phyloP scores from a whole-genome alignment of 2,329 filamentous ascomycete genomes.

The Gliomastix tumulicola region DNA sequence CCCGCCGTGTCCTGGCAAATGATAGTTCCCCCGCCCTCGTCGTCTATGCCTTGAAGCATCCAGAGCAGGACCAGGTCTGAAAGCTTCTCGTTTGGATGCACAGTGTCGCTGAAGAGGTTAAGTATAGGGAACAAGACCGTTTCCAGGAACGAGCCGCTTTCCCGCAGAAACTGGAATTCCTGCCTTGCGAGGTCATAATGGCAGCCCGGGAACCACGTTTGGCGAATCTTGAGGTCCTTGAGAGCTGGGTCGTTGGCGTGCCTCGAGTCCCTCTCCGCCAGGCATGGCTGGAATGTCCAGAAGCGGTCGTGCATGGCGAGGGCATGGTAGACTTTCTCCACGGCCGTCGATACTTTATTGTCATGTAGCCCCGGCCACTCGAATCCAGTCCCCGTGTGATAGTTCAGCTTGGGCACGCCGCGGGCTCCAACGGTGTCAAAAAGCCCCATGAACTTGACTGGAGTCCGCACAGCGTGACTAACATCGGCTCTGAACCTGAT shows the following conservation, averaged over 20 bases:
- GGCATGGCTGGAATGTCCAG: slow-evolving; percentile 11
- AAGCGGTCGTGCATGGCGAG: slow-evolving; percentile 12
- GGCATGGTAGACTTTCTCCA: slow-evolving; percentile 13
- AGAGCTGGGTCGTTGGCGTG: no score
- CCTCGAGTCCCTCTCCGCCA: slow-evolving; percentile 6
- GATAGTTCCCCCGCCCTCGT: no score
- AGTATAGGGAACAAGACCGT: no score
- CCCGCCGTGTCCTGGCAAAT: no score
- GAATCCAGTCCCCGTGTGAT: slow-evolving; percentile 10
- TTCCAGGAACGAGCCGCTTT: no score
- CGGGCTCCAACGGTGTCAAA: slow-evolving; percentile 14
- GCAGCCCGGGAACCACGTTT: slow-evolving; percentile 13
- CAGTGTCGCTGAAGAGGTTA: no score
- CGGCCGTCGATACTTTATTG: slow-evolving; percentile 13
- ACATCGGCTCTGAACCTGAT: slow-evolving; percentile 6
- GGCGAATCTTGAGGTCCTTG: slow-evolving; percentile 7
- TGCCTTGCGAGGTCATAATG: slow-evolving; percentile 15
- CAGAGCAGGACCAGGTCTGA: no score
- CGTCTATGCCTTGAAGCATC: no score
- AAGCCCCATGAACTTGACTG: slow-evolving; percentile 13
- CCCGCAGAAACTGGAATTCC: slow-evolving; percentile 10
- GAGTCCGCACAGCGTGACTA: slow-evolving; percentile 9
- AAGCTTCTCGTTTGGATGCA: no score
- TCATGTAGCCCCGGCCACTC: slow-evolving; percentile 16
- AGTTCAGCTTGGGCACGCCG: slow-evolving; percentile 11